Evolutionary conservation across 805 yeast genomes (phyloP), one percentile per base, ranked within the genome.

Genomic region (Lipomyces starkeyi): DNA sequence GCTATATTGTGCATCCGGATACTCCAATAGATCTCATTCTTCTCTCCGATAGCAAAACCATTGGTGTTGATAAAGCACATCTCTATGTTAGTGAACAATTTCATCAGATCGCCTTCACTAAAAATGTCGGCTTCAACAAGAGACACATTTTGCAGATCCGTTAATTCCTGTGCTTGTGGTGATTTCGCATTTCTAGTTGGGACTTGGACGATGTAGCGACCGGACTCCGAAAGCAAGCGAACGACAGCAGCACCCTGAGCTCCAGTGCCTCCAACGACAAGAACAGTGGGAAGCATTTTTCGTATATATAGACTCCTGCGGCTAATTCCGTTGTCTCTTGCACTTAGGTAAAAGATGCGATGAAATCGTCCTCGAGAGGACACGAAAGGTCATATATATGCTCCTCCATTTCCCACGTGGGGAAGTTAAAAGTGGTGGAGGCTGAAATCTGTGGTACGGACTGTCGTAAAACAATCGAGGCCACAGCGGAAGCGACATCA

Each of bases 21-120:
- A 43, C 49, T 43, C 49, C 49, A 43, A 43, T 43, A 43, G 49
- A 43, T 43, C 49, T 43, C 49, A n/a, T 43, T 43, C 49, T 43
- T 43, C 49, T 43, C 49, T 43, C 49, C 49, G 22, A 43, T 43
- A 43, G 49, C 49, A 43, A 43, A 43, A 8, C 49, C 49, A 17
- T 43, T 43, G 49, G 22, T 17, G 49, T 43, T 43, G 49, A 43
- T 43, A 43, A 43, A 43, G 22, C 49, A 43, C 49, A 43, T 43
- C 22, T 43, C 49, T 3, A 17, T n/a, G 22, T 43, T 43, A 43
- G 7, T n/a, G 49, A 43, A 43, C 49, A 43, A 43, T n/a, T 11
- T 43, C 49, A 43, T 43, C 49, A 43, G 49, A 43, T 43, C 49
- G 22, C 8, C 22, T 43, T 43, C 49, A n/a, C 22, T 43, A 43